Evolutionary conservation across 352 stramenopile genomes (phyloP).

Genomic region (Albugo laibachii): DNA sequence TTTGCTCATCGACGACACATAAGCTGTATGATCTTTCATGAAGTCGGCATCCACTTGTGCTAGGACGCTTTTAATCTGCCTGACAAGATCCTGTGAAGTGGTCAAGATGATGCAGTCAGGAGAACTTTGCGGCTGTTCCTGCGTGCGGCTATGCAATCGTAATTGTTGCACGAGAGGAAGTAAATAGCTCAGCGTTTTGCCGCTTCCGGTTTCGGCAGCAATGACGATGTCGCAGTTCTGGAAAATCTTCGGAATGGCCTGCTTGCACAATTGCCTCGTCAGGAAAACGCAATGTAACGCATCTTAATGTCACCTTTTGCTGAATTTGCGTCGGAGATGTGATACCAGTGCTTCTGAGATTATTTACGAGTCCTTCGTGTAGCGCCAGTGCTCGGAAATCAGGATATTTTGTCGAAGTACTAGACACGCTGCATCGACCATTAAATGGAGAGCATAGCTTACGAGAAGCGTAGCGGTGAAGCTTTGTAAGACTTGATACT

Average conservation of each 20-base stretch:
- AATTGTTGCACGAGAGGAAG: constrained; percentile 74
- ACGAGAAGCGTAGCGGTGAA: too few species aligned
- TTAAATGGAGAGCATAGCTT: too few species aligned
- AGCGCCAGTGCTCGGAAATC: constrained; percentile 42
- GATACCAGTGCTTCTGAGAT: constrained; percentile 18
- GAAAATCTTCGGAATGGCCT: constrained; percentile 36
- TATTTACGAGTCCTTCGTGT: constrained; percentile 11
- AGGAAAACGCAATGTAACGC: background rate
- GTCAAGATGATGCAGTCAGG: constrained; percentile 61
- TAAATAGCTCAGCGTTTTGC: constrained; percentile 93
- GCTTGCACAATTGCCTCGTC: background rate
- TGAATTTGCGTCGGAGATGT: constrained; percentile 29
- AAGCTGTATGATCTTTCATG: constrained; percentile 1
- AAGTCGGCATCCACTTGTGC: constrained; percentile 19
- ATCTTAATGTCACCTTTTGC: constrained; percentile 8
- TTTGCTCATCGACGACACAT: constrained; percentile 35
- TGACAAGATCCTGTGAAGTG: constrained; percentile 73
- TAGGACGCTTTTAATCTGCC: constrained; percentile 36
- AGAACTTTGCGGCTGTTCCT: constrained; percentile 20
- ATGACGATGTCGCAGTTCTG: constrained; percentile 73
- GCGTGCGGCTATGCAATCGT: constrained; percentile 10
- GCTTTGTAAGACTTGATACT: too few species aligned
- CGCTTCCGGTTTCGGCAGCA: constrained; percentile 86
- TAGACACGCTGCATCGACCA: too few species aligned
- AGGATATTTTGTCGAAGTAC: too few species aligned